These are phyloP conservation scores for Cenchrus americanus DNA, from an alignment of 176 grass and related monocot genomes.

Conservation along the genomic window DNA sequence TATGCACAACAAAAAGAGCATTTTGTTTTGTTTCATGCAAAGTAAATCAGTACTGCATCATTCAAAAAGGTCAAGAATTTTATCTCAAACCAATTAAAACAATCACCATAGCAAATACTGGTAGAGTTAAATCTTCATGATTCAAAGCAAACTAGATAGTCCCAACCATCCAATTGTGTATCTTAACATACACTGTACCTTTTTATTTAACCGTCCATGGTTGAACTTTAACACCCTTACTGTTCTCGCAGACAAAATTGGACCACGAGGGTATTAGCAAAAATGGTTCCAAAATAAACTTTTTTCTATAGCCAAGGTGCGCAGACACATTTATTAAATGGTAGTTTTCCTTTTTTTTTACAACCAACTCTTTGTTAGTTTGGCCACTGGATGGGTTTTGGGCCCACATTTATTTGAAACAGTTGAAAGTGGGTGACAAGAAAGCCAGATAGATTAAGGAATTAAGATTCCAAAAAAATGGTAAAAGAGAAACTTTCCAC, in stretches of 20 bases:
- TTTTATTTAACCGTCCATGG: background rate
- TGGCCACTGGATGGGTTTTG: background rate
- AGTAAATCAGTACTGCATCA: background rate
- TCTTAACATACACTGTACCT: background rate
- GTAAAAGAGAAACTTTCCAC: background rate
- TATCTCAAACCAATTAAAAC: background rate
- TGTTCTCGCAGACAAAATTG: background rate
- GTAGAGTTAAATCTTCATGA: background rate
- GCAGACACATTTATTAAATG: no score
- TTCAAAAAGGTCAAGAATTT: background rate
- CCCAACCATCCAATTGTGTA: background rate
- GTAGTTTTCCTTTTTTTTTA: background rate
- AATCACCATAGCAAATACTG: background rate
- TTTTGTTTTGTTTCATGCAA: slow-evolving; percentile 7
- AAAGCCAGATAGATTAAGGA: background rate
- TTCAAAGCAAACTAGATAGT: slow-evolving; percentile 6
- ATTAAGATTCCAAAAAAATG: background rate
- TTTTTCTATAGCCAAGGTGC: no score
- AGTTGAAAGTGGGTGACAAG: background rate
- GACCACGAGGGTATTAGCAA: background rate
- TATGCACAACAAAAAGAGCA: background rate
- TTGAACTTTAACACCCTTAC: background rate
- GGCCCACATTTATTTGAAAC: background rate
- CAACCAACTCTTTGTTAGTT: background rate
- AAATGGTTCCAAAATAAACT: background rate